A percentile compares a stretch with the other conserved stretches of the same genome.
Evolutionary conservation across 345 rosid genomes (phyloP).

Genomic region (Pistacia vera): DNA sequence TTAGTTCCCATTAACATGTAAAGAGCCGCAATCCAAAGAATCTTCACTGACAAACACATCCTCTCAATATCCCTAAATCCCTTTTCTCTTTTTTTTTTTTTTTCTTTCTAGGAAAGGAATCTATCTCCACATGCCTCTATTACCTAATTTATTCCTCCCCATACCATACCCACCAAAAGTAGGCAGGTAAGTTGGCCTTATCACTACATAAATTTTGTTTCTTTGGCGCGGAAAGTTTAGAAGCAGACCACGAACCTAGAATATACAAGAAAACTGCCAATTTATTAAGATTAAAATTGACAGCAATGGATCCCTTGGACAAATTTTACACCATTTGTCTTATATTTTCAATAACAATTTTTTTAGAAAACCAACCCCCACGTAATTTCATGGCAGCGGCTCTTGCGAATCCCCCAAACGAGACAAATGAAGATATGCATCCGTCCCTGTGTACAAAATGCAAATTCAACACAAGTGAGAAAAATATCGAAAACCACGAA

Average conservation of each 20-base stretch:
- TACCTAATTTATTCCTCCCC: background rate
- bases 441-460: conserved; percentile 59
- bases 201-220: too few relatives aligned
- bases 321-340: background rate
- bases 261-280: conserved; percentile 12
- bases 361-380: too few relatives aligned
- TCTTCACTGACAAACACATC: background rate
- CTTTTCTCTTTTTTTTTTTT: too few relatives aligned
- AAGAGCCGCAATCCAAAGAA: background rate
- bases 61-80: background rate
- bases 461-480: background rate
- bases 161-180: background rate
- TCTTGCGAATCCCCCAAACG: conserved; percentile 74
- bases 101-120: background rate
- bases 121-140: background rate
- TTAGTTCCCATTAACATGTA: background rate
- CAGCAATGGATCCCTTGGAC: conserved; percentile 4
- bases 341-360: background rate
- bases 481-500: background rate
- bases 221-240: too few relatives aligned
- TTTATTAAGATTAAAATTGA: conserved; percentile 14
- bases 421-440: conserved; percentile 75
- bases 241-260: background rate
- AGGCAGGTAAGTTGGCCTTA: background rate
- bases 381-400: conserved; percentile 56